Percentiles rank a stretch among this genome's conserved stretches.
These are phyloP conservation scores for Leccinum subrobustum DNA, from an alignment of 1,284 basidiomycete species.

Conservation along the genomic window DNA sequence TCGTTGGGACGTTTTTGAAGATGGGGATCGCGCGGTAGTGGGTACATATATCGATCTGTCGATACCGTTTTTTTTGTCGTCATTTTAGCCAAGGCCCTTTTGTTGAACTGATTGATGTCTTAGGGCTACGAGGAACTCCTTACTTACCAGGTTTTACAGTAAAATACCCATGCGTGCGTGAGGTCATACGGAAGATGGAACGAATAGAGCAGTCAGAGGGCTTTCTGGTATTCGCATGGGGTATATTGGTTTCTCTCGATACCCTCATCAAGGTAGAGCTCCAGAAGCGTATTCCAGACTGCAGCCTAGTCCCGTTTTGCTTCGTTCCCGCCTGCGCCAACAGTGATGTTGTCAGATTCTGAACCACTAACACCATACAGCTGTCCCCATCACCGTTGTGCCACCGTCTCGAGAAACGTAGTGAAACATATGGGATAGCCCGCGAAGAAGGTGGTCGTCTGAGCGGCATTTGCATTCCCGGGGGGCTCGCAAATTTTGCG, in stretches of 20 bases:
- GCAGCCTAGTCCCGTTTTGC: constrained; percentile 78
- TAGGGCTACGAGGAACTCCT: too few relatives aligned
- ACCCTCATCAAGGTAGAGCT: constrained; percentile 72
- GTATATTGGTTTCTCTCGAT: constrained; percentile 17
- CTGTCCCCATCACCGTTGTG: constrained; percentile 79
- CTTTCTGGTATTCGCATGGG: constrained; percentile 46
- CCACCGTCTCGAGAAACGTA: constrained; percentile 85
- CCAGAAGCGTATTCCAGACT: constrained; percentile 95
- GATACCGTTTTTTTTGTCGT: too few relatives aligned
- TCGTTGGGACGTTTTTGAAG: too few relatives aligned
- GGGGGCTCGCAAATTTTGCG: constrained; percentile 13
- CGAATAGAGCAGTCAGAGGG: constrained; percentile 64
- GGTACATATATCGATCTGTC: too few relatives aligned
- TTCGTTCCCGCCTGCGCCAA: constrained; percentile 39
- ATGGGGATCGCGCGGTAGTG: too few relatives aligned
- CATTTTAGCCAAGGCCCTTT: too few relatives aligned
- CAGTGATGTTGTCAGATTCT: constrained; percentile 9
- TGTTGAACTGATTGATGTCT: too few relatives aligned
- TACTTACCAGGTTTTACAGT: constrained; percentile 45
- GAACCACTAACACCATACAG: constrained; percentile 43
- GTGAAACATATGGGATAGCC: constrained; percentile 69
- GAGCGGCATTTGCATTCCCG: constrained; percentile 30
- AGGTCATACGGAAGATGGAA: constrained; percentile 78
- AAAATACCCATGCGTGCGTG: constrained; percentile 91
- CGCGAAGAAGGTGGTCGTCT: constrained; percentile 89